Percentiles rank a stretch among this genome's conserved stretches.
Evolutionary conservation across 805 yeast species (phyloP).

Genomic region (Nakazawaea anatomiae): DNA sequence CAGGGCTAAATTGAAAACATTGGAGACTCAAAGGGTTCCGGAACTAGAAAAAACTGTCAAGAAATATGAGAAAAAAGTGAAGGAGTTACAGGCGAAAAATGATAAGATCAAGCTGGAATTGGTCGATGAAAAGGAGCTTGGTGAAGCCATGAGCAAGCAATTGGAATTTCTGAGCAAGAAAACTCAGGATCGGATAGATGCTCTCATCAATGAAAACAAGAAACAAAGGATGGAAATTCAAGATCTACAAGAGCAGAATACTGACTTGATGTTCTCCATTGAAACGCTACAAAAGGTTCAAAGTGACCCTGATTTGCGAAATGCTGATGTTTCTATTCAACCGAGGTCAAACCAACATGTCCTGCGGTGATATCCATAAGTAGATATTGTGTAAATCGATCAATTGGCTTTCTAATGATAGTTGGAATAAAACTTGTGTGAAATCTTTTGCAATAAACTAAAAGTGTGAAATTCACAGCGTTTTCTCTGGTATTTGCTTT

Average conservation of each 20-base stretch:
- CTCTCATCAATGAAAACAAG: conserved; percentile 20
- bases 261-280: conserved; percentile 75
- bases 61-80: conserved; percentile 15
- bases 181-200: background rate
- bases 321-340: conserved; percentile 1
- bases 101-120: conserved; percentile 21
- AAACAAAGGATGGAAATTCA: conserved; percentile 28
- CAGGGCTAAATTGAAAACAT: conserved; percentile 6
- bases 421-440: too few species aligned
- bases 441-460: too few species aligned
- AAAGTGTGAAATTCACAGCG: too few species aligned
- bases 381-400: background rate
- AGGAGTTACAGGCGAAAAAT: conserved; percentile 14
- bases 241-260: conserved; percentile 57
- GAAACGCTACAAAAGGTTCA: conserved; percentile 70
- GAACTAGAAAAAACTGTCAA: conserved; percentile 13
- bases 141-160: conserved; percentile 33
- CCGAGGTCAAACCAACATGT: background rate
- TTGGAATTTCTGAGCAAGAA: conserved; percentile 26
- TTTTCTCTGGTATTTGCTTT: background rate
- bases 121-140: conserved; percentile 41
- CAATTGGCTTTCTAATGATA: background rate
- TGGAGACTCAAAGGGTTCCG: conserved; percentile 4
- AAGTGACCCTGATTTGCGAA: conserved; percentile 27
- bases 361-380: too few species aligned